Conservation (phyloP, 1,284 basidiomycete genomes). For the Paramarasmius palmivorus region DNA sequence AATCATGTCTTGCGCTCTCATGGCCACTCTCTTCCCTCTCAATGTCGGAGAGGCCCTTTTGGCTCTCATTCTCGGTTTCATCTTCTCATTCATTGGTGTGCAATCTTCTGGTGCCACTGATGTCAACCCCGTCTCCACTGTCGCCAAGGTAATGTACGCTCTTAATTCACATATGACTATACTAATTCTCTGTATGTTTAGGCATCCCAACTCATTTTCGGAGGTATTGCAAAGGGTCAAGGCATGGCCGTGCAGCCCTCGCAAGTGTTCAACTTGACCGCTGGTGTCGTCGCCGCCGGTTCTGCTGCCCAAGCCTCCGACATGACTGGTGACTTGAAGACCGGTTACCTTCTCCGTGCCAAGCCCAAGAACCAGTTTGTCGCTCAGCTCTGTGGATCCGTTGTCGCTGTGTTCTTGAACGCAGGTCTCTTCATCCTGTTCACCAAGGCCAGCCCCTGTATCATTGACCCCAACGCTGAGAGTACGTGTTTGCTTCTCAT, state of each 20-base stretch:
- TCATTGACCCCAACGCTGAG: slow-evolving; percentile 31
- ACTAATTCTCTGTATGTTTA: slow-evolving; percentile 16
- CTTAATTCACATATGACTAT: background rate
- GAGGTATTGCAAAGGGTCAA: slow-evolving; percentile 54
- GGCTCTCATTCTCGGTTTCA: slow-evolving; percentile 58
- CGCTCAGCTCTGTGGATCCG: slow-evolving; percentile 57
- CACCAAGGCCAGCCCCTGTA: slow-evolving; percentile 67
- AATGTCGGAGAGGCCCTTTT: slow-evolving; percentile 61
- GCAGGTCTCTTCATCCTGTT: slow-evolving; percentile 64
- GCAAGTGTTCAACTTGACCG: slow-evolving; percentile 57
- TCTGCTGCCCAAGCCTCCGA: slow-evolving; percentile 63
- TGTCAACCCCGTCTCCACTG: slow-evolving; percentile 60
- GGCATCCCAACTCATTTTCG: slow-evolving; percentile 62
- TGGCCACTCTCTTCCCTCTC: slow-evolving; percentile 55
- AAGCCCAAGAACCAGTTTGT: slow-evolving; percentile 69
- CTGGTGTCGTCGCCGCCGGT: slow-evolving; percentile 60
- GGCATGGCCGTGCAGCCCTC: slow-evolving; percentile 36
- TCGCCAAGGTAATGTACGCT: slow-evolving; percentile 43
- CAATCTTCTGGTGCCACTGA: slow-evolving; percentile 61
- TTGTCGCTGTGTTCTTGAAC: slow-evolving; percentile 59
- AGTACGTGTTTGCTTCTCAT: slow-evolving; percentile 26
- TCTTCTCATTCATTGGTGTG: slow-evolving; percentile 72
- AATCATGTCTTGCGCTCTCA: slow-evolving; percentile 55
- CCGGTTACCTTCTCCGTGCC: slow-evolving; percentile 68
- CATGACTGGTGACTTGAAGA: slow-evolving; percentile 76